These are phyloP conservation scores for Setaria viridis DNA, from an alignment of 202 grass and related monocot genomes.

Conservation along the genomic window DNA sequence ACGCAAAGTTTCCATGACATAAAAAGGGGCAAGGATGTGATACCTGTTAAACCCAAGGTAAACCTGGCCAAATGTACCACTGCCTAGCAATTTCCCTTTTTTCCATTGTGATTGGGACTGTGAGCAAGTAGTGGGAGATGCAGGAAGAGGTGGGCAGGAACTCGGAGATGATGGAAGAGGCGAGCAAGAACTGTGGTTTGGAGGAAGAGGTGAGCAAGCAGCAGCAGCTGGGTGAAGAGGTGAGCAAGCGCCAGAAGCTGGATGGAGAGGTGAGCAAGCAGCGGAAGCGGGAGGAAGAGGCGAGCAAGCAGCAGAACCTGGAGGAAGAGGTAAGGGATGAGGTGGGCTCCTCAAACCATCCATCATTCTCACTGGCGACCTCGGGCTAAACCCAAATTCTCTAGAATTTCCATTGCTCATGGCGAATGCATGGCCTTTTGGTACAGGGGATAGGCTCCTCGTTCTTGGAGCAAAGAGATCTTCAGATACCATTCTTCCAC, in stretches of 20 bases:
- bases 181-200: conserved; percentile 36
- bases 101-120: conserved; percentile 78
- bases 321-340: conserved; percentile 90
- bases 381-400: conserved; percentile 60
- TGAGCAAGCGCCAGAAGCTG: conserved; percentile 18
- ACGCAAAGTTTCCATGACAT: not conserved
- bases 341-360: conserved; percentile 61
- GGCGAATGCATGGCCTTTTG: conserved; percentile 49
- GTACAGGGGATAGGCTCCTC: conserved; percentile 57
- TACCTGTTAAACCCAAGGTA: conserved; percentile 99
- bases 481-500: conserved; percentile 59
- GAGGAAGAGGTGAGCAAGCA: conserved; percentile 49
- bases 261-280: conserved; percentile 9
- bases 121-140: conserved; percentile 29
- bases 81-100: conserved; percentile 88
- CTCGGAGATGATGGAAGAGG: conserved; percentile 56
- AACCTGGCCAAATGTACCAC: conserved; percentile 97
- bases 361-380: conserved; percentile 53
- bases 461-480: conserved; percentile 57
- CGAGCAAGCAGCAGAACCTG: conserved; percentile 43
- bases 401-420: conserved; percentile 58
- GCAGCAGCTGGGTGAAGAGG: conserved; percentile 14
- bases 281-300: conserved; percentile 54
- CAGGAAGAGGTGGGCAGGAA: conserved; percentile 44
- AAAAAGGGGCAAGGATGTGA: not conserved